Evolutionary conservation across 345 rosid species (phyloP), one percentile per base, ranked within the genome.

Genomic region (Passiflora organensis): DNA sequence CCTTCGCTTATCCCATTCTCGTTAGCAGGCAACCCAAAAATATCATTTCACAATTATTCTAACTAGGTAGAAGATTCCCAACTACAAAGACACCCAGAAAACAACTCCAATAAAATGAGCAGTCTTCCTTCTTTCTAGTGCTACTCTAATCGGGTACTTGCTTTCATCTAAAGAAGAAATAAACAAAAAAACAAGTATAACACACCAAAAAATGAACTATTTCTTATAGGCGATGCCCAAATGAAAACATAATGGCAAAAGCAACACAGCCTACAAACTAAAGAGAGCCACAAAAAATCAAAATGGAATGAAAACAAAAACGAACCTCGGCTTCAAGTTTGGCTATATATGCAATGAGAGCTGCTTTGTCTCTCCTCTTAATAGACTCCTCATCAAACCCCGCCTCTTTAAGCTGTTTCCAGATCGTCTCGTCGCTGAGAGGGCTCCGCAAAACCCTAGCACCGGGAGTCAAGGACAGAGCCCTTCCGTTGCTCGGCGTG

Each of bases 351-450:
- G 87, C 82, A n/a, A 91, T 78, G 16, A 91, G 74, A 23, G 97
- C 84, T 4, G 95, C 95, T 67, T 91, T 91, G 69, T 91, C 97
- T 32, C 95, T 73, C 41, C 77, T 70, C 68, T 85, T 87, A 65
- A 91, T 78, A 5, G 95, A 80, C 46, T 82, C 87, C 67, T 87
- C 97, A 56, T 91, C 91, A 56, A 91, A 81, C 10, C 97, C 97
- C 32, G 95, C 87, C 12, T 87, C 97, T 66, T 73, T 85, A 53
- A 91, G 91, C 5, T 95, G 84, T 64, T 63, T 83, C 96, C 95
- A 83, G 71, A 83, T 64, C 39, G 78, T 61, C 15, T 82, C 91
- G 38, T 87, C 95, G 47, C 66, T 60, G 13, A 82, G 32, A 18
- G 86, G 76, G 63, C 63, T 80, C 70, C 74, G 80, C 76, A 77